Base-by-base conservation (phyloP, 148 eudicot genomes). In the Polygonum maritimum region DNA sequence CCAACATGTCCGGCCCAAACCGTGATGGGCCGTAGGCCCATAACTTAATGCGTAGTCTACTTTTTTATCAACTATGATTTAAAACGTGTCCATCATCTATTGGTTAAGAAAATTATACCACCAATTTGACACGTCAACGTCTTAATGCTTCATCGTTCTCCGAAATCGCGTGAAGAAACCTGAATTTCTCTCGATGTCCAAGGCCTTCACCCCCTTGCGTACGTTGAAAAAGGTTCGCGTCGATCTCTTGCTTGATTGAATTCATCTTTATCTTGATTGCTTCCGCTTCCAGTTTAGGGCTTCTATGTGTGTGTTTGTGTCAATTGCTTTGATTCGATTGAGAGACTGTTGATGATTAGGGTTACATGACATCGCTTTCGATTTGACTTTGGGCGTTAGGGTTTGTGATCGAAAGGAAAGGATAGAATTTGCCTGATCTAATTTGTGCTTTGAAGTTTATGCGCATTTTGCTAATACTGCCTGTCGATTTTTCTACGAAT, bases 181-280 rank as follows among this genome's bases (percentile, higher is more conserved):
- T 35, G 19, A 36, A 22, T n/a, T 35, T 62, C 39, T 31, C 38
- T 4, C 69, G 4, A n/a, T n/a, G n/a, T n/a, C n/a, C n/a, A 22
- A 2, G 69, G 38, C 35, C 31, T 26, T 26, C 31, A 15, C 15
- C 41, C 65, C 65, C 36, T n/a, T 65, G 71, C 71, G 19, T 65
- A 65, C 44, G 71, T 65, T 65, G 71, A 65, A 65, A 36, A 44
- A 65, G 71, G 71, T 65, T 65, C 40, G 40, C 14, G 19, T 13
- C 11, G 15, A 14, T 36, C 71, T 36, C 71, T 36, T 16, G 41
- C 6, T n/a, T 44, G 40, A 65, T 65, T 35, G 44, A 65, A 36
- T 65, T 65, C 2, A 1, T 65, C 14, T 35, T 12, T 18, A 14
- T 35, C 14, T 8, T 36, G 6, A 26, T 26, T n/a, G n/a, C n/a